Evolutionary conservation across 257 asterid genomes (phyloP), one percentile per base, ranked within the genome.

Genomic region (Cruciata laevipes): DNA sequence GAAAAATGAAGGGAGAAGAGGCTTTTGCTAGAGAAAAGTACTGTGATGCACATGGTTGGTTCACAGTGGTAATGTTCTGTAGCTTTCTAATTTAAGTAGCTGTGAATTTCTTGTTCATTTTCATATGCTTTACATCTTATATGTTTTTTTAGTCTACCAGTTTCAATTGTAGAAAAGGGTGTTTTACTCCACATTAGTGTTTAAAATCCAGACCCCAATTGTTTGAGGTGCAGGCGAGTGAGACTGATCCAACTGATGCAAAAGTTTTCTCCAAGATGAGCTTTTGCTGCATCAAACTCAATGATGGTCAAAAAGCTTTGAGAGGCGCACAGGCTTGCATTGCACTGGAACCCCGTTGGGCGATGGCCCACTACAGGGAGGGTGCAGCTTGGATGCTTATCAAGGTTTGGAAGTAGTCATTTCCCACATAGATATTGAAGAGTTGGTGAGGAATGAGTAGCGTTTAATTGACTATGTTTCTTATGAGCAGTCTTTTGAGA

Each of bases 31-130:
- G 30, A 51, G 25, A 61, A 42, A 61, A 77, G 3, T 74, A 74
- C 68, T 1, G 4, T 3, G 23, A 44, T 51, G 87, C 84, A 42
- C 14, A 69, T 6, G 21, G 30, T 64, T 79, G 68, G 71, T 82
- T 31, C 52, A 63, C 72, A 18, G 11, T 27, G 83, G 84, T 79
- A 75, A 57, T 23, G 18, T 53, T 21, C 27, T 53, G 59, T 53
- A 53, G 11, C 59, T 51, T 1, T 53, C 8, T 5, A n/a, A 24
- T 11, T 18, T 2, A 24, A 53, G 59, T 18, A 18, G 38, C 57
- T 3, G 2, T 51, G 18, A 18, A 3, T 51, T 20, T 51, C 7
- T 51, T 51, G 57, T 6, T 1, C 20, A 20, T 51, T 51, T 51
- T 51, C 57, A 13, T 51, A 35, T n/a, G n/a, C n/a, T n/a, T n/a